A percentile compares a stretch with the other conserved stretches of the same genome.
phyloP scores from a whole-genome alignment of 768 basidiomycete species.

The Lactarius hengduanensis region DNA sequence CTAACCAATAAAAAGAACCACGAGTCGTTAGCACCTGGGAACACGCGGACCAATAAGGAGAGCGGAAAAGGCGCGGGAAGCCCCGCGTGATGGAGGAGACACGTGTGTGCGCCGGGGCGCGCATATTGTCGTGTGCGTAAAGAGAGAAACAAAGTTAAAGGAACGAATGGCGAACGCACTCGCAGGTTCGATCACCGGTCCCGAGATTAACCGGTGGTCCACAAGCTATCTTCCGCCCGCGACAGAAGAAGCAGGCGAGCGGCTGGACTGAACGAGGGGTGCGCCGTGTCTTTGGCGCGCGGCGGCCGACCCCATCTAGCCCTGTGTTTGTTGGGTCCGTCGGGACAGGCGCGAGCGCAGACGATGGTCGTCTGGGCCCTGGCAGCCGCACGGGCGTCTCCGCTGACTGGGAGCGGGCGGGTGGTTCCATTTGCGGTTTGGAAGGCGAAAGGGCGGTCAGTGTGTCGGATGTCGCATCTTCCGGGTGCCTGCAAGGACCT shows the following conservation, averaged over 20 bases:
- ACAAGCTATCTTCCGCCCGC: constrained; percentile 25
- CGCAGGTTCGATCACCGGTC: constrained; percentile 21
- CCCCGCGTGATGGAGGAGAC: not conserved
- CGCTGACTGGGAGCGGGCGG: not conserved
- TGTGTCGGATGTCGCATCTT: not conserved
- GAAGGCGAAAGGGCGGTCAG: not conserved
- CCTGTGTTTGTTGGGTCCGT: not conserved
- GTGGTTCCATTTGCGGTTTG: not conserved
- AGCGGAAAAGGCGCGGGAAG: not conserved
- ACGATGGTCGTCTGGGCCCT: constrained; percentile 1
- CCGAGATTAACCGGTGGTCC: constrained; percentile 11
- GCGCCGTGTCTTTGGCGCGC: constrained; percentile 25
- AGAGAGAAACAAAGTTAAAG: not conserved
- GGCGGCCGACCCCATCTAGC: constrained; percentile 10
- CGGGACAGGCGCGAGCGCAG: not conserved
- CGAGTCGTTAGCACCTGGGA: constrained; percentile 3
- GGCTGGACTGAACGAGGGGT: constrained; percentile 20
- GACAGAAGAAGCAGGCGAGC: constrained; percentile 26
- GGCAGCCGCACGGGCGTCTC: constrained; percentile 8
- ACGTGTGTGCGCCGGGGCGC: not conserved
- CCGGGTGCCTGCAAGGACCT: not conserved
- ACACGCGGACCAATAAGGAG: not conserved
- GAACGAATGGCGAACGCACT: constrained; percentile 14
- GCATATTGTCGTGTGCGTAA: not conserved
- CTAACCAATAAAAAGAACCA: constrained; percentile 10